Conservation (phyloP, 139 green algal genomes). For the Chlorella sp. region DNA sequence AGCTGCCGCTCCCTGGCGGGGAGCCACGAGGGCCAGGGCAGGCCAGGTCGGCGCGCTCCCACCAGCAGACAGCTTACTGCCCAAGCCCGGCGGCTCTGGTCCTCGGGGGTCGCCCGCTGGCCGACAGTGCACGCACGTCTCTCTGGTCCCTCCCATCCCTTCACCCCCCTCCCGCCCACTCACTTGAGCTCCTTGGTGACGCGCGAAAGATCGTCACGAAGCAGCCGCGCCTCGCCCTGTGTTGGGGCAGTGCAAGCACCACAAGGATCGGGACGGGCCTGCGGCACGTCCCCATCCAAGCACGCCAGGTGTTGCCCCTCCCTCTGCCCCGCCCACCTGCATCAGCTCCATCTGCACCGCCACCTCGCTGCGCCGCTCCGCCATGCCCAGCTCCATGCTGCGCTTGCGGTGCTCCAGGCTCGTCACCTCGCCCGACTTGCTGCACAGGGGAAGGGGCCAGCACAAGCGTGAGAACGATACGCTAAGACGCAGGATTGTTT, state of each 20-base stretch:
- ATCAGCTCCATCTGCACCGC: constrained; percentile 49
- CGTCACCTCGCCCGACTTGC: constrained; percentile 70
- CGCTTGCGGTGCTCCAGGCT: constrained; percentile 76
- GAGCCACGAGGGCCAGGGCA: too few relatives aligned
- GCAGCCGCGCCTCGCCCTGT: constrained; percentile 74
- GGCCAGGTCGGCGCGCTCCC: too few relatives aligned
- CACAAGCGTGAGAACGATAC: background rate
- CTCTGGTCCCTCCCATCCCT: too few relatives aligned
- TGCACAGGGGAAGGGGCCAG: constrained; percentile 3
- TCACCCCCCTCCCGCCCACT: too few relatives aligned
- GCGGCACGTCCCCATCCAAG: too few relatives aligned
- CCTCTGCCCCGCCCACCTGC: background rate
- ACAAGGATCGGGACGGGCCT: too few relatives aligned
- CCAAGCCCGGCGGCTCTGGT: too few relatives aligned
- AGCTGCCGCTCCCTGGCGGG: constrained; percentile 64
- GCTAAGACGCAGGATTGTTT: background rate
- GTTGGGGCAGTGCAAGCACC: too few relatives aligned
- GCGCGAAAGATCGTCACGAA: constrained; percentile 80
- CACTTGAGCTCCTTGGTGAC: constrained; percentile 79
- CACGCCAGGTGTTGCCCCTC: too few relatives aligned
- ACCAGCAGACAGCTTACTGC: too few relatives aligned
- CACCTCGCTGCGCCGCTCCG: constrained; percentile 80
- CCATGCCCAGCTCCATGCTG: constrained; percentile 74
- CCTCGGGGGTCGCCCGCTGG: too few relatives aligned
- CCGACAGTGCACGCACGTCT: too few relatives aligned